Conservation (phyloP, 371 early-diverging fungal species). For the Capillidium heterosporum region DNA sequence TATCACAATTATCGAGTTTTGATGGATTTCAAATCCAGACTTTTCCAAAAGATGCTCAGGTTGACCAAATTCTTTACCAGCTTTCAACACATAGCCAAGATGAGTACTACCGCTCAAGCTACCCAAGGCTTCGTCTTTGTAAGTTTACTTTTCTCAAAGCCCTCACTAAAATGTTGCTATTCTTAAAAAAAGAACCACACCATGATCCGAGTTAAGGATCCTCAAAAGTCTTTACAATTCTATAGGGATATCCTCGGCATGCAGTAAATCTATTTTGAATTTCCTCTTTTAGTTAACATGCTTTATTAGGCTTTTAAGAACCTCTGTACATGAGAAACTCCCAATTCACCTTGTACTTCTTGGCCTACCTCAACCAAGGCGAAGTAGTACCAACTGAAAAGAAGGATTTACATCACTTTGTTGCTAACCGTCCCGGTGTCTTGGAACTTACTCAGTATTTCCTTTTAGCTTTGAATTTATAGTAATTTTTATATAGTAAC, state of each 20-base stretch:
- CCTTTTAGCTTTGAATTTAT: not conserved
- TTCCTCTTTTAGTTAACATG: not conserved
- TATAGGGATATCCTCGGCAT: slow-evolving; percentile 65
- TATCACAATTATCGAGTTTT: not conserved
- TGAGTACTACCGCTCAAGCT: not conserved
- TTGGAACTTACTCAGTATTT: slow-evolving; percentile 70
- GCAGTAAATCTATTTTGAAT: slow-evolving; percentile 26
- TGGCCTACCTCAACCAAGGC: slow-evolving; percentile 43
- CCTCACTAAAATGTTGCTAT: too few relatives aligned
- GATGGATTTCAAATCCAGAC: not conserved
- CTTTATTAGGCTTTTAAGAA: too few relatives aligned
- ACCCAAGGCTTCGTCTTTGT: not conserved
- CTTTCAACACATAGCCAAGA: not conserved
- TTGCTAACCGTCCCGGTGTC: slow-evolving; percentile 46
- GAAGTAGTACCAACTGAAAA: slow-evolving; percentile 16
- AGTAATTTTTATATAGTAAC: slow-evolving; percentile 23
- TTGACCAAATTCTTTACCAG: not conserved
- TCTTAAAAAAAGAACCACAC: slow-evolving; percentile 39
- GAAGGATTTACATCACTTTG: slow-evolving; percentile 30
- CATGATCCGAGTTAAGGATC: slow-evolving; percentile 72
- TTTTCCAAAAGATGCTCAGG: not conserved
- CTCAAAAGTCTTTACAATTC: slow-evolving; percentile 50
- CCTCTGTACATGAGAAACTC: slow-evolving; percentile 10
- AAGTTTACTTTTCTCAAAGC: not conserved
- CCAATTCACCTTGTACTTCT: slow-evolving; percentile 64